phyloP scores from a whole-genome alignment of 345 rosid species.

The Excoecaria agallocha region DNA sequence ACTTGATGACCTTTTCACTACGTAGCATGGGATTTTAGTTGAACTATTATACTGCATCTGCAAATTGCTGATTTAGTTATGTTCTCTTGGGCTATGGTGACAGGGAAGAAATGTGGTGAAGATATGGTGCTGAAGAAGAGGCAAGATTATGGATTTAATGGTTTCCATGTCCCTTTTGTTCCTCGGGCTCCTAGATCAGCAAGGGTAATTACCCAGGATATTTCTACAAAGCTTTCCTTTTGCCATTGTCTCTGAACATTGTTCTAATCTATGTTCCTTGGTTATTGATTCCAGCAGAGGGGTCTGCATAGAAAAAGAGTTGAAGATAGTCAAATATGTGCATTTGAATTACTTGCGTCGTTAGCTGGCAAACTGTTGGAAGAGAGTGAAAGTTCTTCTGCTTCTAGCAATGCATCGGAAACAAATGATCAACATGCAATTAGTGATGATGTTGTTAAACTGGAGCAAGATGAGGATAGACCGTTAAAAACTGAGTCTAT shows the following conservation, averaged over 20 bases:
- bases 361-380: conserved; percentile 77
- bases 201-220: conserved; percentile 46
- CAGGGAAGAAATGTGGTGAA: conserved; percentile 35
- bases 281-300: conserved; percentile 50
- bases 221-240: conserved; percentile 14
- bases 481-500: conserved; percentile 41
- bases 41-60: background rate
- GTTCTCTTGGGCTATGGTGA: conserved; percentile 25
- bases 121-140: conserved; percentile 83
- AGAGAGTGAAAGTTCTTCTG: conserved; percentile 78
- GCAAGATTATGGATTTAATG: conserved; percentile 49
- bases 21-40: background rate
- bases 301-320: conserved; percentile 34
- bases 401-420: conserved; percentile 66
- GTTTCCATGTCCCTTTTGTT: conserved; percentile 52
- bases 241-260: conserved; percentile 8
- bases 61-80: conserved; percentile 6
- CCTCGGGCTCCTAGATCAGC: conserved; percentile 80
- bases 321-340: conserved; percentile 51
- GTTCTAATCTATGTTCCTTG: conserved; percentile 20
- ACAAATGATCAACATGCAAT: conserved; percentile 43
- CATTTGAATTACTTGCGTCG: conserved; percentile 85
- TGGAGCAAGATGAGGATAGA: conserved; percentile 37
- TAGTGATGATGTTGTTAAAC: conserved; percentile 35
- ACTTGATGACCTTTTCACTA: conserved; percentile 5